Base-by-base conservation (phyloP, 2,329 filamentous ascomycete species). In the Hypoxylon sp. region DNA sequence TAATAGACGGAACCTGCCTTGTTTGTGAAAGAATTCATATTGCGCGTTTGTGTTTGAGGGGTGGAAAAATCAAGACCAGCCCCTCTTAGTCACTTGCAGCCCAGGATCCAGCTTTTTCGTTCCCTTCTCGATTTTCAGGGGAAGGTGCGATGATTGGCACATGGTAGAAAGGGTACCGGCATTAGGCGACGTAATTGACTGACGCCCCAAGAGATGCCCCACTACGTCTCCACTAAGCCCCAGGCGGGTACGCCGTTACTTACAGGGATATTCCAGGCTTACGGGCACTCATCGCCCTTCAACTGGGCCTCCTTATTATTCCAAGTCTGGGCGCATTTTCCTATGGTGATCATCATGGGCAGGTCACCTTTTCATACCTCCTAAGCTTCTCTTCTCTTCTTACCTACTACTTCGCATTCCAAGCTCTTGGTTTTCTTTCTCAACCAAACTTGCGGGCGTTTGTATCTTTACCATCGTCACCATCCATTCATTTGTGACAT, bases 101-200 rank as follows among this genome's bases (percentile, higher is more conserved):
- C n/a, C n/a, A n/a, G n/a, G n/a, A n/a, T 4, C 12, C 5, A 17
- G 25, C 25, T n/a, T 36, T 31, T 30, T 26, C n/a, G 45, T 41
- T 45, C 21, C 16, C 29, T 55, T 27, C 21, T 31, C 38, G 36
- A 51, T 50, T 47, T 54, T 50, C 54, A 57, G 46, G 50, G 50
- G 55, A 15, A 37, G 21, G 19, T 30, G 16, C 27, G 25, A 21
- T 49, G 55, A 58, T 58, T 58, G 55, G 55, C 47, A 20, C 43
- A 49, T 51, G 40, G 51, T 38, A 37, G 32, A 16, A 20, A 30
- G 47, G 55, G 31, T 23, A 29, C 31, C 43, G 47, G 55, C 47
- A 58, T 41, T 58, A 31, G 44, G 26, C 47, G 51, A 59, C 55
- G 55, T 55, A 59, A 59, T 59, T 38, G 17, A 50, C 16, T 32